Conservation (phyloP, 352 stramenopile genomes). For the Achlya hypogyna region DNA sequence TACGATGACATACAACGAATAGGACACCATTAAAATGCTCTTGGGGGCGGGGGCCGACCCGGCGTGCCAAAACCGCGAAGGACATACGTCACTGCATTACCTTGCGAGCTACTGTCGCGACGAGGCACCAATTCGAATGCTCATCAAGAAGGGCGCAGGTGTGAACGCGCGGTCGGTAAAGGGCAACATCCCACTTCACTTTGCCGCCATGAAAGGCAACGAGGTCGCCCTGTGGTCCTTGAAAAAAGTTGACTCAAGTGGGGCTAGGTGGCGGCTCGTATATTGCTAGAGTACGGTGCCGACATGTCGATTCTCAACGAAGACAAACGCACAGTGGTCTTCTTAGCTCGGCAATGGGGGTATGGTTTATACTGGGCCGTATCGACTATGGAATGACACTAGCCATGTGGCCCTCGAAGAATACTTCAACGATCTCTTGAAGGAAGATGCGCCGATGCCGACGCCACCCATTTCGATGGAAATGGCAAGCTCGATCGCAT, state of each 20-base stretch:
- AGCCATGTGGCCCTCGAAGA: constrained; percentile 8
- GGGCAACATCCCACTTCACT: constrained; percentile 64
- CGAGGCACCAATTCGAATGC: constrained; percentile 31
- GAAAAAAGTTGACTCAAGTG: not conserved
- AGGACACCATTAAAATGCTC: constrained; percentile 40
- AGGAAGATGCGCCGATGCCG: constrained; percentile 3
- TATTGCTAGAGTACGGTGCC: constrained; percentile 49
- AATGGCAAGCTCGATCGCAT: not conserved
- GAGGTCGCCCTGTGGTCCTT: too few relatives aligned
- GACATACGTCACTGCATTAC: constrained; percentile 54
- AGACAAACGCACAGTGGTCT: constrained; percentile 64
- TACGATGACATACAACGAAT: not conserved
- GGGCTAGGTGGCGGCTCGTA: constrained; percentile 31
- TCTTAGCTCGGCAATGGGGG: constrained; percentile 66
- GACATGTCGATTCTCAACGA: constrained; percentile 59
- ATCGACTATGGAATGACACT: not conserved
- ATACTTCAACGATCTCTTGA: constrained; percentile 24
- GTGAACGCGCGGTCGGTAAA: constrained; percentile 65
- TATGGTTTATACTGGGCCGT: not conserved
- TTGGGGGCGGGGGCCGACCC: constrained; percentile 42
- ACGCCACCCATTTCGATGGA: not conserved
- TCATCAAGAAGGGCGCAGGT: constrained; percentile 42
- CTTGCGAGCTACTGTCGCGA: constrained; percentile 54
- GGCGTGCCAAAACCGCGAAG: constrained; percentile 59
- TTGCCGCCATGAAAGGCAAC: constrained; percentile 70